A percentile compares a stretch with the other conserved stretches of the same genome.
Evolutionary conservation across 2,329 filamentous ascomycete species (phyloP).

Genomic region (Pseudophaeomoniella oleicola): DNA sequence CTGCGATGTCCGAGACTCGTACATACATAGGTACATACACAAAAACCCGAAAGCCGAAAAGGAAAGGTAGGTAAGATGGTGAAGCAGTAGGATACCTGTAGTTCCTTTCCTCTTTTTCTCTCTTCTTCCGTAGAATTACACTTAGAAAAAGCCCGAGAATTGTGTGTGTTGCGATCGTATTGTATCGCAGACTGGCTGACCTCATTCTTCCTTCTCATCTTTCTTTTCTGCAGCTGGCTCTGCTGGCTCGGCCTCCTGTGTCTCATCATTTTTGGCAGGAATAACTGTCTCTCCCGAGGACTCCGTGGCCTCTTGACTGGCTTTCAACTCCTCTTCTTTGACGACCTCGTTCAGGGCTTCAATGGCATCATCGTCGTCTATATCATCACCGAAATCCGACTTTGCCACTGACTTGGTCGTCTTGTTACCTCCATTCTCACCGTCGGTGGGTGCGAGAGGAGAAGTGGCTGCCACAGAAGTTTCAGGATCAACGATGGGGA

Average conservation of each 20-base stretch:
- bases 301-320: slow-evolving; percentile 6
- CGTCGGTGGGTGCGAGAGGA: slow-evolving; percentile 10
- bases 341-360: slow-evolving; percentile 26
- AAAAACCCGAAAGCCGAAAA: too few species aligned
- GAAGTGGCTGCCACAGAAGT: slow-evolving; percentile 4
- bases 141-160: too few species aligned
- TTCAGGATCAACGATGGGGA: slow-evolving; percentile 2
- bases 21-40: too few species aligned
- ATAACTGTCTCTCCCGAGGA: slow-evolving; percentile 14
- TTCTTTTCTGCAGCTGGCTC: slow-evolving; percentile 7
- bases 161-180: too few species aligned
- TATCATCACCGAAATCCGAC: slow-evolving; percentile 13
- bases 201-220: too few species aligned
- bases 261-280: slow-evolving; percentile 21
- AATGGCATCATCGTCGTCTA: slow-evolving; percentile 25
- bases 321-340: slow-evolving; percentile 5
- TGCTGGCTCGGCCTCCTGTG: slow-evolving; percentile 19
- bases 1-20: too few species aligned
- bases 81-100: too few species aligned
- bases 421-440: slow-evolving; percentile 7
- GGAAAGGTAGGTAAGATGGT: too few species aligned
- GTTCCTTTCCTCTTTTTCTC: too few species aligned
- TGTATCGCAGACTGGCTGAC: too few species aligned
- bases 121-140: too few species aligned
- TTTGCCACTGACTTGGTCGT: slow-evolving; percentile 9